Conservation (phyloP, 1,139 yeast species). For the Hansenula lynferdii region DNA sequence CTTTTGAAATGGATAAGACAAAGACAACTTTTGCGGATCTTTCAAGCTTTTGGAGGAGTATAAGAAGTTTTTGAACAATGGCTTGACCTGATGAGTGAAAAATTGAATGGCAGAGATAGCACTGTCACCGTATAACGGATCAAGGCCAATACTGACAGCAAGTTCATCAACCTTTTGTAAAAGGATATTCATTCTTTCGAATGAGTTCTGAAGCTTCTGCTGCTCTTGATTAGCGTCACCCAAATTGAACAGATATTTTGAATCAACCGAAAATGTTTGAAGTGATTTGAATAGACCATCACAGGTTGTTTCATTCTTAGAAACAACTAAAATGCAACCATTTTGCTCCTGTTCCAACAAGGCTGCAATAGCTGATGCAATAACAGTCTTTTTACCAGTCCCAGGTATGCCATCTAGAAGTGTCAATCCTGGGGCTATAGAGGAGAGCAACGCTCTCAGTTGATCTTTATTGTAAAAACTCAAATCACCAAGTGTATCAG, state of each 20-base stretch:
- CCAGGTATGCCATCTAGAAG: conserved; percentile 43
- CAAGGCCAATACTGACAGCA: conserved; percentile 29
- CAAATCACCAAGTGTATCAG: too few species aligned
- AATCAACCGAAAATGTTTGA: background rate
- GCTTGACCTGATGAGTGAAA: conserved; percentile 27
- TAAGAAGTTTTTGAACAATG: conserved; percentile 29
- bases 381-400: conserved; percentile 32
- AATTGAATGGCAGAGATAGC: conserved; percentile 38
- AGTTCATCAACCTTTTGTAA: conserved; percentile 29
- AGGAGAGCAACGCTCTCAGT: conserved; percentile 31
- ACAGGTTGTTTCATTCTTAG: conserved; percentile 21
- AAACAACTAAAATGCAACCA: background rate
- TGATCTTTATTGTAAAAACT: conserved; percentile 21
- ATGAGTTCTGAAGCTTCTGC: background rate
- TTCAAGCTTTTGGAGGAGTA: too few species aligned
- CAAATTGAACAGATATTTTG: conserved; percentile 5
- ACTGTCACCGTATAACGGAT: conserved; percentile 38
- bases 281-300: conserved; percentile 20
- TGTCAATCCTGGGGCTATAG: conserved; percentile 31
- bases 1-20: conserved; percentile 29
- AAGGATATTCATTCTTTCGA: conserved; percentile 15
- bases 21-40: too few species aligned
- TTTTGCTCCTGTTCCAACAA: background rate
- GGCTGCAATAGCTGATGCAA: background rate
- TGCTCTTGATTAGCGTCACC: conserved; percentile 1